phyloP scores from a whole-genome alignment of 495 filamentous ascomycete species.

The Penicillium simplicissimum region DNA sequence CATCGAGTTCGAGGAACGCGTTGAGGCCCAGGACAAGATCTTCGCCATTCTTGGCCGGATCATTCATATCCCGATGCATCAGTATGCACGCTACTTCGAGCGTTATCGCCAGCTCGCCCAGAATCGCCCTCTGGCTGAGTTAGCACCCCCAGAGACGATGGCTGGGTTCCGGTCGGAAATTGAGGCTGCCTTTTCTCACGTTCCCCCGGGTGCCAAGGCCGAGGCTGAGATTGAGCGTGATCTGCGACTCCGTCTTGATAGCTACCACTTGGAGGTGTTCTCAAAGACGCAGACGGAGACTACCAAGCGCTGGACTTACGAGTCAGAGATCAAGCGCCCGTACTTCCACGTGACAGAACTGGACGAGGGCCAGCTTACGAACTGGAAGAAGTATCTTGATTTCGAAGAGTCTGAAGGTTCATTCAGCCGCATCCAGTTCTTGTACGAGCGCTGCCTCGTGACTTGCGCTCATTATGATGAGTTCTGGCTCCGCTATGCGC shows the following conservation, averaged over 20 bases:
- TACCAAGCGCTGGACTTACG: constrained; percentile 91
- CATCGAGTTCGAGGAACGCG: constrained; percentile 89
- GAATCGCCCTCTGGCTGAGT: constrained; percentile 68
- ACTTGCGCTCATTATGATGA: constrained; percentile 94
- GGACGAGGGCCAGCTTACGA: constrained; percentile 80
- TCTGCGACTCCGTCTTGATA: constrained; percentile 75
- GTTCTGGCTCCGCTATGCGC: constrained; percentile 96
- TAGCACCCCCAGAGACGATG: constrained; percentile 68
- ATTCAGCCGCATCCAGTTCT: constrained; percentile 70
- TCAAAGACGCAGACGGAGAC: constrained; percentile 82
- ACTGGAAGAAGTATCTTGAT: constrained; percentile 96
- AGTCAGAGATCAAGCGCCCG: constrained; percentile 91
- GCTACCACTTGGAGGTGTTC: constrained; percentile 78
- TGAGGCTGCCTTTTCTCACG: constrained; percentile 53
- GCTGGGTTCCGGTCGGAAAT: constrained; percentile 70
- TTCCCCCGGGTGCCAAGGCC: constrained; percentile 48
- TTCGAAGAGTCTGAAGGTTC: constrained; percentile 90
- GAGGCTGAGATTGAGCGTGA: constrained; percentile 86
- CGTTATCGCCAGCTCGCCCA: constrained; percentile 80
- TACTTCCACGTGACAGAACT: constrained; percentile 97
- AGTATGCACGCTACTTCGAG: constrained; percentile 94
- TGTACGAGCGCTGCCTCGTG: constrained; percentile 93
- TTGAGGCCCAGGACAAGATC: constrained; percentile 83
- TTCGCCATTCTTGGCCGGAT: constrained; percentile 83
- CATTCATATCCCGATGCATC: constrained; percentile 93